Conservation (phyloP, 2,329 filamentous ascomycete genomes). For the Arthroderma sp. region DNA sequence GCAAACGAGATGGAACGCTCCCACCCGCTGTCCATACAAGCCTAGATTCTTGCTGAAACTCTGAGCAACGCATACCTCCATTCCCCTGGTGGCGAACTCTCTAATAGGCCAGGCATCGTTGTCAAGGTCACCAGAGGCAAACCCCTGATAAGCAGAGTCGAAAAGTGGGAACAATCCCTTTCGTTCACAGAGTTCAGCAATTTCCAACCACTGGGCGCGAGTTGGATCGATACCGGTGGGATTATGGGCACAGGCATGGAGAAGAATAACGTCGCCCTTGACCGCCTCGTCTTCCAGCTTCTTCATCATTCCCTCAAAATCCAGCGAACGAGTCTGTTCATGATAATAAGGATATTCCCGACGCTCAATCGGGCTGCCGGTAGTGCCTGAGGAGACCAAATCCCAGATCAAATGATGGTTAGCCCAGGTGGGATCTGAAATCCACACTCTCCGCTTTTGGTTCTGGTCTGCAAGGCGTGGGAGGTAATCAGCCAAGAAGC, state of each 20-base stretch:
- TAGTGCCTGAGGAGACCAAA: constrained; percentile 40
- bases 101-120: constrained; percentile 79
- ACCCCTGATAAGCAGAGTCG: constrained; percentile 94
- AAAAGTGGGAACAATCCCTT: constrained; percentile 95
- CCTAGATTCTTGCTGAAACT: constrained; percentile 56
- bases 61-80: constrained; percentile 47
- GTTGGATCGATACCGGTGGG: constrained; percentile 92
- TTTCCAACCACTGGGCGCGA: constrained; percentile 80
- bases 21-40: constrained; percentile 87
- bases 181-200: constrained; percentile 61
- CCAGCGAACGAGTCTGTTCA: constrained; percentile 37
- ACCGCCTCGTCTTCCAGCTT: constrained; percentile 76
- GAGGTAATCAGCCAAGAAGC: constrained; percentile 86
- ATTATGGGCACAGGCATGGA: constrained; percentile 95
- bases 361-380: constrained; percentile 61
- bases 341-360: constrained; percentile 88
- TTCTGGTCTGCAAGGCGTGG: constrained; percentile 25
- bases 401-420: constrained; percentile 94
- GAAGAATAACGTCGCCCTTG: constrained; percentile 68
- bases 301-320: constrained; percentile 51
- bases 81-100: constrained; percentile 83
- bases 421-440: constrained; percentile 91
- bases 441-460: constrained; percentile 59
- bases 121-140: constrained; percentile 76
- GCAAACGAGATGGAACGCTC: constrained; percentile 61